Evolutionary conservation across 2,329 filamentous ascomycete genomes (phyloP), one percentile per base, ranked within the genome.

Genomic region (Fusarium aywerte): DNA sequence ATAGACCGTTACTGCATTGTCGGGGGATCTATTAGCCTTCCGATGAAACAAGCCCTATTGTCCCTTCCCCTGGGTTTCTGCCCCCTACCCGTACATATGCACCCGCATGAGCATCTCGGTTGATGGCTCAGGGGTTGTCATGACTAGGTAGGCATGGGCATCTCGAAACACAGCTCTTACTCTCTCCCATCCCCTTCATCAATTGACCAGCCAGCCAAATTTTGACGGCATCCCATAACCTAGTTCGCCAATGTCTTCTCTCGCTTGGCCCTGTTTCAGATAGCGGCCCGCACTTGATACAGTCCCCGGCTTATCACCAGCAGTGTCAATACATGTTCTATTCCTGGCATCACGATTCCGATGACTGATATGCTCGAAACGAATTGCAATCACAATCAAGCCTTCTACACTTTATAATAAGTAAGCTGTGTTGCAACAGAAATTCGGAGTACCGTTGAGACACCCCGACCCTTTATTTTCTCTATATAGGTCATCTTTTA

Each of bases 31-130:
- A 40, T 69, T 71, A 73, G 67, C 53, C 55, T 62, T 54, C 43
- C 45, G 56, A 62, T 73, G 71, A 73, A 73, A 73, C 71, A 70
- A 71, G 68, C 71, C 68, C 68, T 73, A 64, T 60, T 58, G 36
- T 58, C 33, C 21, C 16, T 27, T 18, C 45, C 58, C 58, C 65
- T 64, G 65, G 56, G 57, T 45, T 52, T 42, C 18, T 47, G 45
- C 67, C 68, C 70, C 67, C 55, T 70, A 65, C 58, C 42, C 57
- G 59, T 69, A 71, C 62, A 67, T 43, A 40, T 45, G 38, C 53
- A 67, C 60, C 62, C 59, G 51, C 62, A 64, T 58, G 60, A 53
- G 58, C 53, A 62, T 62, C 57, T 58, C 63, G 60, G 36, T 52
- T 58, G 43, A 43, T 39, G 57, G 54, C 51, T 59, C 52, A 68